These are phyloP conservation scores for Tremella fuciformis DNA, from an alignment of 768 basidiomycete genomes.

Conservation along the genomic window DNA sequence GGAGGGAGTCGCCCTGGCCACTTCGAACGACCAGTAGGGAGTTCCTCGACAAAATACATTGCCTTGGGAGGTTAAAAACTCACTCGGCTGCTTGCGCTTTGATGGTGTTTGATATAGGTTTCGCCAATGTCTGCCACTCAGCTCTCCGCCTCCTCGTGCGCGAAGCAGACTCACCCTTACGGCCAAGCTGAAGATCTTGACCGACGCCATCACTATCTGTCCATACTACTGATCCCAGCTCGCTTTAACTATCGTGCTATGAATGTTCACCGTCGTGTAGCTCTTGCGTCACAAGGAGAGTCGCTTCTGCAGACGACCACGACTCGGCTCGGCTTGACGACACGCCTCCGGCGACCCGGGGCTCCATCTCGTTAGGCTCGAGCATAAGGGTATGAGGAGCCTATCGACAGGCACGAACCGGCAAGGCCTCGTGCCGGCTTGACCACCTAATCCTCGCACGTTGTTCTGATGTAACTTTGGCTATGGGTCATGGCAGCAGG, in stretches of 20 bases:
- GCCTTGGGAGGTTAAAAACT: slow-evolving; percentile 13
- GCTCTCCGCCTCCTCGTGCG: neutral
- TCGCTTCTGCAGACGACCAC: neutral
- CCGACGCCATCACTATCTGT: slow-evolving; percentile 44
- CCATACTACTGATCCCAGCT: neutral
- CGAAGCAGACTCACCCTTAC: slow-evolving; percentile 37
- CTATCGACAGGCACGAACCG: no score
- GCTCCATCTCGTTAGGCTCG: neutral
- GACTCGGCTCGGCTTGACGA: neutral
- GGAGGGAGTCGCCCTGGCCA: neutral
- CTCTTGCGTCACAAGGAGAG: neutral
- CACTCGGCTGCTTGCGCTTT: slow-evolving; percentile 50
- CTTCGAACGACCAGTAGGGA: neutral
- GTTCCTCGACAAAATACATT: slow-evolving; percentile 1
- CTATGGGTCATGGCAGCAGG: no score
- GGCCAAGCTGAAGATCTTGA: slow-evolving; percentile 50
- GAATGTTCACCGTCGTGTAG: no score
- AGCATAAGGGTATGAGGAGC: neutral
- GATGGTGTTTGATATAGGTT: slow-evolving; percentile 50
- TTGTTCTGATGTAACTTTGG: no score
- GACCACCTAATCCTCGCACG: no score
- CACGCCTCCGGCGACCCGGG: slow-evolving; percentile 2
- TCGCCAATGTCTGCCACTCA: slow-evolving; percentile 42
- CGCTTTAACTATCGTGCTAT: no score
- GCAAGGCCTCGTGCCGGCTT: no score